Base-by-base conservation (phyloP, 2,329 filamentous ascomycete genomes). In the Penicillium sp. region DNA sequence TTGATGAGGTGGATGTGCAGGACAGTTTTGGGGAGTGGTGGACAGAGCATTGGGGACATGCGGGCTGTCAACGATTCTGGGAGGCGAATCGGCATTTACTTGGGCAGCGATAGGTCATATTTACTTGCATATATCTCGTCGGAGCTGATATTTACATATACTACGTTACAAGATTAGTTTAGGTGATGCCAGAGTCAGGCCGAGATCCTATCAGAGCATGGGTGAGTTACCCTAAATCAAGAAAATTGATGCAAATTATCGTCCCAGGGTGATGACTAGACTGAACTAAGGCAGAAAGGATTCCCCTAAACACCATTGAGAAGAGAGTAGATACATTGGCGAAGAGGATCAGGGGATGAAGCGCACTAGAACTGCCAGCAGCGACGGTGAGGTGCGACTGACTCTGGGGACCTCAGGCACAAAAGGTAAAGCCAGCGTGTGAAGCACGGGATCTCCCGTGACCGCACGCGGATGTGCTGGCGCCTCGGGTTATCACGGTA, bases 11-110 rank as follows among this genome's bases (percentile, higher is more conserved):
- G 36, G 76, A 83, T 17, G 80, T 94, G 7, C 83, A 91, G 56
- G 91, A 97, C 64, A 89, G 86, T 62, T 96, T 96, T 72, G 89
- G 88, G 9, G 91, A 97, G 70, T 97, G 89, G 87, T 97, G 91
- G 91, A 74, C 85, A 28, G 89, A 96, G 31, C 84, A 91, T 63
- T 90, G 88, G 84, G 87, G 84, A 0, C 86, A 90, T 65, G 72
- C 79, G 47, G 78, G 80, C 14, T 97, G 91, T 67, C 80, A 80
- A 61, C 84, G 85, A 47, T 95, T 95, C 59, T 97, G 91, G 91
- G 70, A 84, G 43, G 75, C 84, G 54, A 84, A 94, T 63, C 86
- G 86, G 63, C 74, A 74, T 37, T 74, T 75, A 42, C 70, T 95
- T 50, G 78, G 80, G 48, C 83, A 86, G 55, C 77, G 84, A 56